A percentile compares a stretch with the other conserved stretches of the same genome.
Evolutionary conservation across 2,329 filamentous ascomycete genomes (phyloP).

Genomic region (Paracoccidioides lutzii): DNA sequence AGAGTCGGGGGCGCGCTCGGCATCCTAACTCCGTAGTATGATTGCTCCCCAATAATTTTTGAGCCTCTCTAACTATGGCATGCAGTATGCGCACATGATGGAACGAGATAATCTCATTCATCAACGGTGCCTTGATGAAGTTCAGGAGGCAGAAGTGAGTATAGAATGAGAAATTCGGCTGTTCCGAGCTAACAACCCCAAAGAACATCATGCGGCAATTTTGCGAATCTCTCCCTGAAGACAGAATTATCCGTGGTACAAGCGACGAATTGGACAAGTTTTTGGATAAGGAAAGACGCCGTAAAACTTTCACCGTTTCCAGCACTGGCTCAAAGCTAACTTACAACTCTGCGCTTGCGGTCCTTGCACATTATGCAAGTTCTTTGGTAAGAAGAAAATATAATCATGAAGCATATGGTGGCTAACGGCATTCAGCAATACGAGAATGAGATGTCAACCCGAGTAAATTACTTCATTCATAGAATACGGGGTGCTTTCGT

Average conservation of each 20-base stretch:
- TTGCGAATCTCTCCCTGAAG: constrained; percentile 59
- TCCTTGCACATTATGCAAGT: constrained; percentile 61
- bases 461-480: constrained; percentile 50
- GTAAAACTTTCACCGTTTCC: constrained; percentile 47
- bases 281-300: constrained; percentile 38
- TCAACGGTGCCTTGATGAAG: constrained; percentile 46
- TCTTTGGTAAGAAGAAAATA: constrained; percentile 39
- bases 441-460: constrained; percentile 35
- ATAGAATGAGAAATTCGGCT: background rate
- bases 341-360: constrained; percentile 57
- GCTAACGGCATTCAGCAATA: constrained; percentile 23
- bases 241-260: constrained; percentile 54
- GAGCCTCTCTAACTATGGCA: constrained; percentile 3
- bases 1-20: constrained; percentile 78
- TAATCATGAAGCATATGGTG: no score
- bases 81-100: constrained; percentile 64
- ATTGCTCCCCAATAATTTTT: background rate
- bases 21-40: constrained; percentile 53
- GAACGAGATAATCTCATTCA: constrained; percentile 56
- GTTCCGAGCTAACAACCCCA: background rate
- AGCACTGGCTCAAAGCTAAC: constrained; percentile 66
- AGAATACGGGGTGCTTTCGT: constrained; percentile 47
- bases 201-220: constrained; percentile 55
- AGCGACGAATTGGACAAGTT: constrained; percentile 44
- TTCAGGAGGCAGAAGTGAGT: constrained; percentile 33